Percentiles rank a stretch among this genome's conserved stretches.
phyloP scores from a whole-genome alignment of 139 green algal genomes.

The Tetratostichococcus sp. region DNA sequence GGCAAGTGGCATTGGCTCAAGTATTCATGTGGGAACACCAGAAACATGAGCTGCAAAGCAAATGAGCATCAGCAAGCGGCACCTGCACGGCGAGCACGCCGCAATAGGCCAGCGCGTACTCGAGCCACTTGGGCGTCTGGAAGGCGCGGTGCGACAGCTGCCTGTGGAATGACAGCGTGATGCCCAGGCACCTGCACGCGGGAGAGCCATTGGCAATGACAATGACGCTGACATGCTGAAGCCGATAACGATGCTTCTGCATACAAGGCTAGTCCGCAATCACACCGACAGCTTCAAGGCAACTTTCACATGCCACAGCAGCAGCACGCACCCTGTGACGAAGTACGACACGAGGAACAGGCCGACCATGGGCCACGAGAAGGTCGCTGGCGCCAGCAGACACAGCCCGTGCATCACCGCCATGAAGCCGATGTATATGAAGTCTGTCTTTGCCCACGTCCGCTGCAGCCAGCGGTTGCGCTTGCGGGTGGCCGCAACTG shows the following conservation, averaged over 20 bases:
- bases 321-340: slow-evolving; percentile 60
- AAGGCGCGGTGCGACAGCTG: slow-evolving; percentile 91
- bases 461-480: slow-evolving; percentile 47
- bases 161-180: slow-evolving; percentile 95
- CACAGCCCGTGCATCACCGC: slow-evolving; percentile 68
- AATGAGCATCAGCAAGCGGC: too few relatives aligned
- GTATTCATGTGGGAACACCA: too few relatives aligned
- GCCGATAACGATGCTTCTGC: not conserved
- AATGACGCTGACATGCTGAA: too few relatives aligned
- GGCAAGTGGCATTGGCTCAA: too few relatives aligned
- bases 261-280: too few relatives aligned
- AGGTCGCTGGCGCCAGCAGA: slow-evolving; percentile 72
- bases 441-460: slow-evolving; percentile 67
- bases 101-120: slow-evolving; percentile 97
- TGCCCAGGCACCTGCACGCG: slow-evolving; percentile 76
- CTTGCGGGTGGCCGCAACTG: slow-evolving; percentile 57
- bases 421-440: slow-evolving; percentile 75
- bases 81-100: slow-evolving; percentile 85
- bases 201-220: too few relatives aligned
- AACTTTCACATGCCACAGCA: too few relatives aligned
- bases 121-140: slow-evolving; percentile 95
- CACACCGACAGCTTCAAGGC: too few relatives aligned
- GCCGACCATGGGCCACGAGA: slow-evolving; percentile 73
- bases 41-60: too few relatives aligned
- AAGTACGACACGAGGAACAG: slow-evolving; percentile 87